Conservation (phyloP, 192 early-diverging fungal species). For the Jimgerdemannia flammicorona region DNA sequence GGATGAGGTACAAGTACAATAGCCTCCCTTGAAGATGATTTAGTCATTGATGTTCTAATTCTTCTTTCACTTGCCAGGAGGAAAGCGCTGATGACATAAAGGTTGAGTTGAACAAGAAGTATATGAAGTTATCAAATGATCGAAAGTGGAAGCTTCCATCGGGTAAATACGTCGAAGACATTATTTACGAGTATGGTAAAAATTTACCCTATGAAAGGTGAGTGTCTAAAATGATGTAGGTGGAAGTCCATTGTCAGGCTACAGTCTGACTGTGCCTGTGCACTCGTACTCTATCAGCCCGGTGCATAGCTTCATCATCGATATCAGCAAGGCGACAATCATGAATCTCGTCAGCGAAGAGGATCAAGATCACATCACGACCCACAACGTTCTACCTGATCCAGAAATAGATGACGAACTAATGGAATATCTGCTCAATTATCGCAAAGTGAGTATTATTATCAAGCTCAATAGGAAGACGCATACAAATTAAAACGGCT, state of each 20-base stretch:
- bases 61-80: too few relatives aligned
- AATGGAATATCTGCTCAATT: slow-evolving; percentile 9
- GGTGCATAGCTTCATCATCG: too few relatives aligned
- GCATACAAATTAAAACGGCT: not conserved
- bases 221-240: slow-evolving; percentile 7
- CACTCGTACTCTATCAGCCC: slow-evolving; percentile 16
- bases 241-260: slow-evolving; percentile 15
- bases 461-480: not conserved
- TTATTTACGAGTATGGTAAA: slow-evolving; percentile 22
- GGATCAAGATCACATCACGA: slow-evolving; percentile 14
- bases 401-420: not conserved
- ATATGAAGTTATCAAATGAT: slow-evolving; percentile 8
- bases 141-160: slow-evolving; percentile 21
- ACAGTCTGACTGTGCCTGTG: not conserved
- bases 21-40: too few relatives aligned
- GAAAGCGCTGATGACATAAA: too few relatives aligned
- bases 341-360: not conserved
- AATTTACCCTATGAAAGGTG: slow-evolving; percentile 20
- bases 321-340: too few relatives aligned
- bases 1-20: too few relatives aligned
- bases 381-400: slow-evolving; percentile 3
- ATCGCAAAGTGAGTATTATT: slow-evolving; percentile 9
- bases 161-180: slow-evolving; percentile 23
- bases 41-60: too few relatives aligned
- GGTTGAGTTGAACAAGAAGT: slow-evolving; percentile 16